These are phyloP conservation scores for Boletellus deceptivus DNA, from an alignment of 1,284 basidiomycete genomes.

Conservation along the genomic window DNA sequence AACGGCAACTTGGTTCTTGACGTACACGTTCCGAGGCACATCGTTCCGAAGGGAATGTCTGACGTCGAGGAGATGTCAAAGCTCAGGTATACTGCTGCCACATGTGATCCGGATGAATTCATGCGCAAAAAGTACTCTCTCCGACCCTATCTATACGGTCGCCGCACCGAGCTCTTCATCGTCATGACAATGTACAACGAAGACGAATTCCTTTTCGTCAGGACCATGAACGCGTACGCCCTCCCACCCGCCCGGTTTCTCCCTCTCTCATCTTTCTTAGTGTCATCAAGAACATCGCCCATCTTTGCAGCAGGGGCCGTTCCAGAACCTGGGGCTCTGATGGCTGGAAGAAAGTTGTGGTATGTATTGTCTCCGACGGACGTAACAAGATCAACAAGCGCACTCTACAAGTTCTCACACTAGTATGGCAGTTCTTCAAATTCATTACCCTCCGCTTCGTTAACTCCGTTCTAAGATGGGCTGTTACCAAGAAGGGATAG, in stretches of 20 bases:
- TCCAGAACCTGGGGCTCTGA: conserved; percentile 94
- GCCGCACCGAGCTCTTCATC: conserved; percentile 91
- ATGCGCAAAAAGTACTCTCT: conserved; percentile 76
- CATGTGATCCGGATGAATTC: conserved; percentile 92
- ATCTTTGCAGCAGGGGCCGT: conserved; percentile 75
- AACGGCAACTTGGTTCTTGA: conserved; percentile 85
- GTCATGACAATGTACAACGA: conserved; percentile 98
- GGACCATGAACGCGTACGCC: conserved; percentile 84
- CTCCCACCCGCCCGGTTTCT: background rate
- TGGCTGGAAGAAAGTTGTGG: conserved; percentile 95
- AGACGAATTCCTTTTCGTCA: conserved; percentile 81
- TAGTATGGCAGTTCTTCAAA: conserved; percentile 40
- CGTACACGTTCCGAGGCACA: conserved; percentile 74
- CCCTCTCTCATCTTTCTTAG: conserved; percentile 36
- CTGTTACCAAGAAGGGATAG: conserved; percentile 93
- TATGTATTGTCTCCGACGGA: conserved; percentile 90
- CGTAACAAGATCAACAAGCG: conserved; percentile 89
- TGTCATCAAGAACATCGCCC: conserved; percentile 87
- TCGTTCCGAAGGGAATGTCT: conserved; percentile 64
- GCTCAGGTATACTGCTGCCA: conserved; percentile 90
- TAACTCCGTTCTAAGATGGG: conserved; percentile 66
- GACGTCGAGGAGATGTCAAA: conserved; percentile 77
- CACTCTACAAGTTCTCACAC: conserved; percentile 77
- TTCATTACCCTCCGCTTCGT: background rate
- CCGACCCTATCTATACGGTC: conserved; percentile 79